A percentile compares a stretch with the other conserved stretches of the same genome.
phyloP scores from a whole-genome alignment of 1,284 basidiomycete species.

The Malassezia pachydermatis region DNA sequence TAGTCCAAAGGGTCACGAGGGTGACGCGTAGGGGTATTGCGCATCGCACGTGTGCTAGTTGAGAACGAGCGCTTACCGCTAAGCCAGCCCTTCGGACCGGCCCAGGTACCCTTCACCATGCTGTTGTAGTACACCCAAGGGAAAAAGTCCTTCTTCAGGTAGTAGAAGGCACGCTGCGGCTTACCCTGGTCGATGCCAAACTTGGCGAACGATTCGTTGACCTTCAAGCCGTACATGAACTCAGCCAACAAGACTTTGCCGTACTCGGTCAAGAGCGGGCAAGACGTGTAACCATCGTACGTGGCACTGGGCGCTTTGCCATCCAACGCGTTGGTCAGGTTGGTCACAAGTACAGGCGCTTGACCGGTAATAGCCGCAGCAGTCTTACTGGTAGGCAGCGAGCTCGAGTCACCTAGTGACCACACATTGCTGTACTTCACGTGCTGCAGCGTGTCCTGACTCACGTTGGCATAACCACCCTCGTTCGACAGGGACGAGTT shows the following conservation, averaged over 20 bases:
- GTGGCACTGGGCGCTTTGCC: slow-evolving; percentile 25
- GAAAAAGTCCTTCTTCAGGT: slow-evolving; percentile 85
- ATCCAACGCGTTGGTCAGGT: slow-evolving; percentile 52
- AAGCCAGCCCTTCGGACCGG: slow-evolving; percentile 34
- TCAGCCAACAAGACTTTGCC: slow-evolving; percentile 80
- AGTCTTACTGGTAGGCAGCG: slow-evolving; percentile 87
- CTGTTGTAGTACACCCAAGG: slow-evolving; percentile 76
- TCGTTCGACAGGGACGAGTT: slow-evolving; percentile 54
- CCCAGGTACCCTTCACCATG: slow-evolving; percentile 59
- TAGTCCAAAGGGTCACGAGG: slow-evolving; percentile 38
- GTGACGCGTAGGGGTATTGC: slow-evolving; percentile 37
- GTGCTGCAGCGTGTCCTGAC: slow-evolving; percentile 70
- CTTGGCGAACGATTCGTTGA: slow-evolving; percentile 60
- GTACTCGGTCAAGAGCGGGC: slow-evolving; percentile 60
- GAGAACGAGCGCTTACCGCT: slow-evolving; percentile 20
- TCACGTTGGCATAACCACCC: slow-evolving; percentile 60
- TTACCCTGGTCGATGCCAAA: slow-evolving; percentile 36
- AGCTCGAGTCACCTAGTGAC: slow-evolving; percentile 78
- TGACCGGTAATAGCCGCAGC: slow-evolving; percentile 85
- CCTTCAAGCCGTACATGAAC: slow-evolving; percentile 67
- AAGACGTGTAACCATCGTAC: slow-evolving; percentile 48
- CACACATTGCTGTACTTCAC: slow-evolving; percentile 74
- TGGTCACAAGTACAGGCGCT: slow-evolving; percentile 83
- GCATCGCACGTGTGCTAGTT: slow-evolving; percentile 20
- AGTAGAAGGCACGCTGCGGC: slow-evolving; percentile 64